phyloP scores from a whole-genome alignment of 495 filamentous ascomycete species.

The Tuber melanosporum region DNA sequence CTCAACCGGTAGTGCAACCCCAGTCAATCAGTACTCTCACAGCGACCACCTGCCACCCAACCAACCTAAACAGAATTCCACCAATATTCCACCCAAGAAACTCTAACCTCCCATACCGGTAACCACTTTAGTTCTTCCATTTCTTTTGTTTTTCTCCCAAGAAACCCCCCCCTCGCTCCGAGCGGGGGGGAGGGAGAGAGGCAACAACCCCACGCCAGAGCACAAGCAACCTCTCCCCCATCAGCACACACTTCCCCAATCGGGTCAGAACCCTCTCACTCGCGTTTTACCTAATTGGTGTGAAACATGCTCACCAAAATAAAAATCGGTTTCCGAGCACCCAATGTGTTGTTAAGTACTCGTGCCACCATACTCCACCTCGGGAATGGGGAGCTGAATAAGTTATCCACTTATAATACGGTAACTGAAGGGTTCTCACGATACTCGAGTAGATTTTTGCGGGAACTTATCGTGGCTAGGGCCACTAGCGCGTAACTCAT shows the following conservation, averaged over 20 bases:
- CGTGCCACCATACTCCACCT: too few relatives aligned
- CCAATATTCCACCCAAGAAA: constrained; percentile 1
- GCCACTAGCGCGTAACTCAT: too few relatives aligned
- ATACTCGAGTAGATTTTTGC: too few relatives aligned
- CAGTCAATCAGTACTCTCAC: neutral
- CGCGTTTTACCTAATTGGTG: constrained; percentile 18
- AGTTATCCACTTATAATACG: too few relatives aligned
- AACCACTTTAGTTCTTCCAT: neutral
- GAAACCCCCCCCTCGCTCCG: neutral
- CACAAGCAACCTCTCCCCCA: neutral
- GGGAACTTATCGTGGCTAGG: too few relatives aligned
- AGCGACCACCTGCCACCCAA: neutral
- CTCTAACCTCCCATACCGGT: neutral
- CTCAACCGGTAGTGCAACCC: too few relatives aligned
- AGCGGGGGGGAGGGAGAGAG: neutral
- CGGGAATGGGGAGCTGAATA: too few relatives aligned
- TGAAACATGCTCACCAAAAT: constrained; percentile 31
- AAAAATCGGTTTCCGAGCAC: neutral
- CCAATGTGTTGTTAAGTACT: too few relatives aligned
- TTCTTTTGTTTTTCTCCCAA: neutral
- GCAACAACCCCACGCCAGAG: neutral
- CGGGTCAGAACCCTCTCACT: constrained; percentile 24
- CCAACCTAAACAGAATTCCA: neutral
- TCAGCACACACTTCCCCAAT: constrained; percentile 19
- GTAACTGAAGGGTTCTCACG: too few relatives aligned